Percentiles rank a stretch among this genome's conserved stretches.
phyloP scores from a whole-genome alignment of 139 green algal genomes.

The Chlorokybus atmophyticus region DNA sequence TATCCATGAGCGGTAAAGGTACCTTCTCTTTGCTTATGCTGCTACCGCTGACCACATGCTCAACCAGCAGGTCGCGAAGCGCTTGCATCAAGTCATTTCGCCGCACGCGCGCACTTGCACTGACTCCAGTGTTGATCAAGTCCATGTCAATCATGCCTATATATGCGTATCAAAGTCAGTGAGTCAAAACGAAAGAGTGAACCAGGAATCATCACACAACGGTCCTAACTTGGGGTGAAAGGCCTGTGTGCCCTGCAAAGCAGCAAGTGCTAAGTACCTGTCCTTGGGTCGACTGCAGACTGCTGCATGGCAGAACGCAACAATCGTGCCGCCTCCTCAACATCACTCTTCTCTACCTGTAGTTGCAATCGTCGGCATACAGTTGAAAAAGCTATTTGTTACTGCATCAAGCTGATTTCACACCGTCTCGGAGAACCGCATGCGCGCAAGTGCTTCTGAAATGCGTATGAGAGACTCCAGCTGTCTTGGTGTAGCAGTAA shows the following conservation, averaged over 20 bases:
- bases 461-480: conserved; percentile 82
- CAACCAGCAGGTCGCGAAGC: background rate
- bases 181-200: no score
- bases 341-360: conserved; percentile 36
- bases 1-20: no score
- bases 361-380: no score
- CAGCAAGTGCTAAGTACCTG: no score
- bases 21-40: no score
- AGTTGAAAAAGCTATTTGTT: no score
- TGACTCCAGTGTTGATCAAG: conserved; percentile 28
- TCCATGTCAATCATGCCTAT: conserved; percentile 71
- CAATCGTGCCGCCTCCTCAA: conserved; percentile 48
- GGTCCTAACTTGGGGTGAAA: no score
- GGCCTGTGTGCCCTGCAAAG: no score
- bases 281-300: conserved; percentile 51
- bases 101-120: background rate
- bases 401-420: no score
- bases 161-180: no score
- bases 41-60: no score
- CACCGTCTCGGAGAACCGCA: conserved; percentile 34
- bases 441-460: conserved; percentile 63
- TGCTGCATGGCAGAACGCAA: conserved; percentile 63
- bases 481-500: conserved; percentile 84
- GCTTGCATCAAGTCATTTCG: background rate
- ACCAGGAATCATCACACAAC: no score